Percentiles rank a stretch among this genome's conserved stretches.
phyloP scores from a whole-genome alignment of 2,329 filamentous ascomycete species.

The Cladosporium phlei region DNA sequence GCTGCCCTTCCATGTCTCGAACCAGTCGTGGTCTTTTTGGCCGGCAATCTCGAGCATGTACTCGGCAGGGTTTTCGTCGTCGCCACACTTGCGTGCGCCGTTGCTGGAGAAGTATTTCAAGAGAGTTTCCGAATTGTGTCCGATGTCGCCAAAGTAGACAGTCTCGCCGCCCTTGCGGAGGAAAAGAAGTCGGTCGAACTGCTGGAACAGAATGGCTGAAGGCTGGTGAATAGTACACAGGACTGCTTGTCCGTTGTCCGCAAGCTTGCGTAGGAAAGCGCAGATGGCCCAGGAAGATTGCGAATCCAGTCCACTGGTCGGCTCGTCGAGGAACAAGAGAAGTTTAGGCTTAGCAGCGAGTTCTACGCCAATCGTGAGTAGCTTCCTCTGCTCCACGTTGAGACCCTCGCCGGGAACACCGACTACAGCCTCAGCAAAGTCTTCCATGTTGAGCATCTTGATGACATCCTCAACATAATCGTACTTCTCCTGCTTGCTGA shows the following conservation, averaged over 20 bases:
- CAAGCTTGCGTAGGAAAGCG: slow-evolving; percentile 70
- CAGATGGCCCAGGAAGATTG: slow-evolving; percentile 75
- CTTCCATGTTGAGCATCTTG: slow-evolving; percentile 59
- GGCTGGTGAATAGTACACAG: slow-evolving; percentile 90
- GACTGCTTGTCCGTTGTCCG: slow-evolving; percentile 77
- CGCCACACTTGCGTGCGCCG: slow-evolving; percentile 18
- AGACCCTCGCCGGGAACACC: slow-evolving; percentile 57
- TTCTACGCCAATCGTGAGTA: slow-evolving; percentile 61
- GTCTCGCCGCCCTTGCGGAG: slow-evolving; percentile 73
- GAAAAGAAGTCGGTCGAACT: slow-evolving; percentile 78
- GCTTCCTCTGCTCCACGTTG: slow-evolving; percentile 63
- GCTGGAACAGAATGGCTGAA: slow-evolving; percentile 80
- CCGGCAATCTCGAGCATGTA: slow-evolving; percentile 60
- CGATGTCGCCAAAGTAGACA: slow-evolving; percentile 83
- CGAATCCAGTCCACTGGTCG: slow-evolving; percentile 68
- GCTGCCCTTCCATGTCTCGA: slow-evolving; percentile 36
- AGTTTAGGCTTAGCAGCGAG: slow-evolving; percentile 63
- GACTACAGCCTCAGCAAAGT: slow-evolving; percentile 62
- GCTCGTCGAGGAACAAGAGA: slow-evolving; percentile 73
- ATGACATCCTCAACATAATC: slow-evolving; percentile 64
- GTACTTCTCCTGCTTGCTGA: slow-evolving; percentile 57
- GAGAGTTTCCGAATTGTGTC: slow-evolving; percentile 66
- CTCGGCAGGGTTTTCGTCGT: slow-evolving; percentile 65
- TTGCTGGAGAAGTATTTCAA: slow-evolving; percentile 49
- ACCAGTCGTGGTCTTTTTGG: slow-evolving; percentile 39